Evolutionary conservation across 805 yeast genomes (phyloP).

Genomic region (Torulaspora microellipsoides): DNA sequence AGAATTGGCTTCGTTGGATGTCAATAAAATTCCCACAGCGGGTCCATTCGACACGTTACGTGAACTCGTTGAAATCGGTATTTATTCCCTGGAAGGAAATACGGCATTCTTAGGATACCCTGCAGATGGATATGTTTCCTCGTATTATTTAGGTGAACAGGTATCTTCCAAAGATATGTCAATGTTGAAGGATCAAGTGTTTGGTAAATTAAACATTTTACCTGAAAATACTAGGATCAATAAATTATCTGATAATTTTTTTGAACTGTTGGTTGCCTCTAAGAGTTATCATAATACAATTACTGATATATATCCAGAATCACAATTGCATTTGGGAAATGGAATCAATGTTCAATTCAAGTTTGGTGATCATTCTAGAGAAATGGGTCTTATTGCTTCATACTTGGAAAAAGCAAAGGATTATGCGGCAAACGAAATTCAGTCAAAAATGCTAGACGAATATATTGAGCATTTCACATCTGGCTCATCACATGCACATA

Average conservation of each 20-base stretch:
- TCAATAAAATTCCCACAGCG: conserved; percentile 17
- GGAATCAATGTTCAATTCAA: conserved; percentile 46
- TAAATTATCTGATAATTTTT: conserved; percentile 46
- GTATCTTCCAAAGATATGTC: conserved; percentile 58
- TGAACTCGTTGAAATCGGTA: conserved; percentile 41
- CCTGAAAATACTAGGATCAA: conserved; percentile 71
- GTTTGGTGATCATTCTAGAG: conserved; percentile 75
- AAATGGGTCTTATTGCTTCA: conserved; percentile 55
- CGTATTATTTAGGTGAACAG: conserved; percentile 57
- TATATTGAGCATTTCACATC: conserved; percentile 69
- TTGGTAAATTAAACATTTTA: conserved; percentile 39
- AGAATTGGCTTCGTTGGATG: conserved; percentile 34
- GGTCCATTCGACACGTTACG: conserved; percentile 20
- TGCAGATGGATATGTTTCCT: conserved; percentile 66
- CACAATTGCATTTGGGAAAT: conserved; percentile 36
- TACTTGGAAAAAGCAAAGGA: conserved; percentile 53
- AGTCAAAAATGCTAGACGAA: conserved; percentile 56
- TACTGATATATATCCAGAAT: conserved; percentile 45
- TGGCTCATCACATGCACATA: conserved; percentile 82
- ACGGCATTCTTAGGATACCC: conserved; percentile 70
- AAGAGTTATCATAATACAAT: conserved; percentile 47
- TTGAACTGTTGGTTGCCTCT: conserved; percentile 66
- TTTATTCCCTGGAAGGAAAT: conserved; percentile 49
- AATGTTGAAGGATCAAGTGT: conserved; percentile 47
- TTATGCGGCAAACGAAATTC: conserved; percentile 69